Base-by-base conservation (phyloP, 2,329 filamentous ascomycete species). In the Colletotrichum filicis region DNA sequence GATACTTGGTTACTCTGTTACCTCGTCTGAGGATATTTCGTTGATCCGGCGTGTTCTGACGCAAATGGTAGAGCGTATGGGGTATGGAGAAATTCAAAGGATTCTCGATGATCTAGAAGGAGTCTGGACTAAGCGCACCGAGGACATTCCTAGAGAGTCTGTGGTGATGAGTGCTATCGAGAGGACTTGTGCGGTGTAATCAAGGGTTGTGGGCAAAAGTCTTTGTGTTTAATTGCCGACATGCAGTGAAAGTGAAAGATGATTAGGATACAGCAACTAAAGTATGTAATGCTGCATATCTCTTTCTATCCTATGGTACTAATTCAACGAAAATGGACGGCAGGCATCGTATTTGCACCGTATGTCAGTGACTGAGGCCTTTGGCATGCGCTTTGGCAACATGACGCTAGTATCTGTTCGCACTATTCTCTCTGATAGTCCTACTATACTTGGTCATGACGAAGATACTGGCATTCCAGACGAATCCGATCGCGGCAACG, bases 401-500 rank as follows among this genome's bases (percentile, higher is more conserved):
- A 74, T 82, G 83, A 42, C 78, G 79, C 73, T 78, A 81, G 74
- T 85, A 86, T 65, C 80, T 78, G 28, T 57, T 74, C 8, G 82
- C 82, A 16, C 80, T 84, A 74, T 74, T 81, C 64, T 81, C 81
- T 68, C 83, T 80, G 76, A 87, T 77, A 8, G 72, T 74, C 72
- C 87, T 87, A 2, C 87, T 87, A 74, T 81, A 89, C 75, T 81
- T 84, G 11, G 87, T 82, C 78, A 89, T 85, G 3, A 83, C 59
- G 19, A 88, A 80, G 76, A 85, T 79, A 70, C 83, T 83, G 52
- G 84, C 74, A 56, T 84, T 80, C 76, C 82, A 82, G 8, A 80
- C 82, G 56, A 84, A 74, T 1, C 79, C 79, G 71, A 84, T 73
- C 0, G 77, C 83, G 4, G 80, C 84, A 2, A 81, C 75, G 30